Evolutionary conservation across 2,329 filamentous ascomycete species (phyloP).

Genomic region (Furcasterigmium sp.): DNA sequence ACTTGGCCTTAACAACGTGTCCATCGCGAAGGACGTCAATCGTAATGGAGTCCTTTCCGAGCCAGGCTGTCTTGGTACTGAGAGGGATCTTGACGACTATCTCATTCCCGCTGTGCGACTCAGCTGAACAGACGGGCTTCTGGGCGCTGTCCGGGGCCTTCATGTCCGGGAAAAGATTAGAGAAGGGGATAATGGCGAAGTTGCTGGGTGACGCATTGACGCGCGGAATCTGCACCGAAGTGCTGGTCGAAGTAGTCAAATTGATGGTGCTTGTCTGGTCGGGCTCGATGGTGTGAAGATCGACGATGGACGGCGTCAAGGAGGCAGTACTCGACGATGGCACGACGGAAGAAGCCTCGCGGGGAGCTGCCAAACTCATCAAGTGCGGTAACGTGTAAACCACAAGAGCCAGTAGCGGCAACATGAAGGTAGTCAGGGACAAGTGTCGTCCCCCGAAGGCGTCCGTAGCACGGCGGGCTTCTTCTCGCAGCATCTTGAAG

Average conservation of each 20-base stretch:
- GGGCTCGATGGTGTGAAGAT: conserved; percentile 5
- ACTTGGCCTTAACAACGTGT: conserved; percentile 40
- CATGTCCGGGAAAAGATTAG: conserved; percentile 34
- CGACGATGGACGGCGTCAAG: conserved; percentile 10
- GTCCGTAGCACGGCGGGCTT: too few species aligned
- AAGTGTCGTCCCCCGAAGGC: too few species aligned
- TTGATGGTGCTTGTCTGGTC: conserved; percentile 29
- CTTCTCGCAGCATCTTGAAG: too few species aligned
- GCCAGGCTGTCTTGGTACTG: conserved; percentile 46
- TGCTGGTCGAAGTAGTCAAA: conserved; percentile 28
- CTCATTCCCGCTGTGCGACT: conserved; percentile 40
- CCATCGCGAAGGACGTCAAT: conserved; percentile 48
- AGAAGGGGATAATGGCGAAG: conserved; percentile 26
- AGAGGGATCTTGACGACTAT: conserved; percentile 50
- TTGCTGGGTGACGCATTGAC: conserved; percentile 18
- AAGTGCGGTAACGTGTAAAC: too few species aligned
- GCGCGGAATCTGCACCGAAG: conserved; percentile 18
- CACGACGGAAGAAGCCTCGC: too few species aligned
- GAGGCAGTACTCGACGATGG: too few species aligned
- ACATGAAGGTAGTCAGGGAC: too few species aligned
- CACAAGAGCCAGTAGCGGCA: too few species aligned
- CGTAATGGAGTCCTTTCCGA: conserved; percentile 50
- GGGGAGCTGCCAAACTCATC: too few species aligned
- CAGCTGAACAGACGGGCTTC: conserved; percentile 37
- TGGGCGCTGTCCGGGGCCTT: conserved; percentile 17